These are phyloP conservation scores for Tulasnella sp. DNA, from an alignment of 768 basidiomycete genomes.

Conservation along the genomic window DNA sequence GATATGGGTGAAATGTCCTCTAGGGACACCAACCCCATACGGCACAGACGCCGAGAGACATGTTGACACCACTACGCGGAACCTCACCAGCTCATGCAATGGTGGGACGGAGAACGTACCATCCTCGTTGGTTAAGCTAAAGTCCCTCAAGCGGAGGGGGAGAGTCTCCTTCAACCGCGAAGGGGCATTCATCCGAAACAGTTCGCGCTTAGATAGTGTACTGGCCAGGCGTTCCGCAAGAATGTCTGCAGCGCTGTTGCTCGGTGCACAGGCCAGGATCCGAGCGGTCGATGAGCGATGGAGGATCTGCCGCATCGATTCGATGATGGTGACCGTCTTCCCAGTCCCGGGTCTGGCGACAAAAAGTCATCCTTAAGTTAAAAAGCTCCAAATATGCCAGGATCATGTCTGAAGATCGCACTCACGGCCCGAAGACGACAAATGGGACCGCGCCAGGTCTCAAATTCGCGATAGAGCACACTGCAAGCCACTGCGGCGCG, in stretches of 20 bases:
- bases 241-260: constrained; percentile 55
- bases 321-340: constrained; percentile 54
- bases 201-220: constrained; percentile 20
- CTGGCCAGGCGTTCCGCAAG: constrained; percentile 35
- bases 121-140: constrained; percentile 33
- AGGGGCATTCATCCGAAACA: constrained; percentile 47
- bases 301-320: constrained; percentile 48
- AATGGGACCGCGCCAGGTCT: constrained; percentile 42
- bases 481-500: constrained; percentile 39
- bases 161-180: constrained; percentile 33
- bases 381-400: not conserved
- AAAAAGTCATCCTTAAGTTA: not conserved
- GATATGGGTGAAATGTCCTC: constrained; percentile 49
- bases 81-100: constrained; percentile 31
- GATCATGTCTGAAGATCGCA: constrained; percentile 11
- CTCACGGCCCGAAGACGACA: constrained; percentile 54
- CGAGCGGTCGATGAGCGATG: constrained; percentile 31
- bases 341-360: constrained; percentile 46
- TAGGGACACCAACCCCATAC: constrained; percentile 36
- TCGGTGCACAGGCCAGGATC: constrained; percentile 55
- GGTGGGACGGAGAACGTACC: constrained; percentile 36
- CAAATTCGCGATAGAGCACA: constrained; percentile 37
- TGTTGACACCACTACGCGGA: constrained; percentile 45
- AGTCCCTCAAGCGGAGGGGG: constrained; percentile 30
- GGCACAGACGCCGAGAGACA: constrained; percentile 44